Base-by-base conservation (phyloP, 2,329 filamentous ascomycete genomes). In the Neocucurbitaria cava region DNA sequence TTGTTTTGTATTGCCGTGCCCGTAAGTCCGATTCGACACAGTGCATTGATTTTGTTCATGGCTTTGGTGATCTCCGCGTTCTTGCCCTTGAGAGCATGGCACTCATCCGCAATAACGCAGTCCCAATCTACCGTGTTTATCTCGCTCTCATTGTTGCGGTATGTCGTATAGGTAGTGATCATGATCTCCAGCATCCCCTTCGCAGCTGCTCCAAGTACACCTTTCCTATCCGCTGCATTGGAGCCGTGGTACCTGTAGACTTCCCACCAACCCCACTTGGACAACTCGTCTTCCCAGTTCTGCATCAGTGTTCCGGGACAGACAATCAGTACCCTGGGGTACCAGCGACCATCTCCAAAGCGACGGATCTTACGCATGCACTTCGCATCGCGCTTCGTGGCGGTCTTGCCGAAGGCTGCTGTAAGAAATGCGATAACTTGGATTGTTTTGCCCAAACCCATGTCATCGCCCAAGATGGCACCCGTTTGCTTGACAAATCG, bases 1-100 rank as follows among this genome's bases (percentile, higher is more conserved):
- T 91, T 95, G 75, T 99, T 99, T 72, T 99, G 95, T 40, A 99
- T 97, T 0, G 94, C 94, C 0, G 95, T 99, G 1, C 95, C 95
- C 0, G 93, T 98, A 8, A 99, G 81, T 0, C 95, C 95, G 56
- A 99, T 93, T 30, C 95, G 86, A 70, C 95, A 98, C 2, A 98
- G 83, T 0, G 93, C 87, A 65, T 99, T 99, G 64, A 98, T 82
- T 57, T 93, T 86, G 65, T 92, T 90, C 89, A 99, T 94, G 0
- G 92, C 88, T 68, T 90, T 86, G 0, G 94, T 95, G 7, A 89
- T 90, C 58, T 89, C 89, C 0, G 93, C 89, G 39, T 79, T 83
- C 44, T 85, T 83, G 63, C 94, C 92, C 77, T 98, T 99, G 71
- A 98, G 86, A 33, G 83, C 82, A 69, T 99, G 95, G 66, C 92